These are phyloP conservation scores for Tricladium varicosporioides DNA, from an alignment of 2,329 filamentous ascomycete genomes.

Conservation along the genomic window DNA sequence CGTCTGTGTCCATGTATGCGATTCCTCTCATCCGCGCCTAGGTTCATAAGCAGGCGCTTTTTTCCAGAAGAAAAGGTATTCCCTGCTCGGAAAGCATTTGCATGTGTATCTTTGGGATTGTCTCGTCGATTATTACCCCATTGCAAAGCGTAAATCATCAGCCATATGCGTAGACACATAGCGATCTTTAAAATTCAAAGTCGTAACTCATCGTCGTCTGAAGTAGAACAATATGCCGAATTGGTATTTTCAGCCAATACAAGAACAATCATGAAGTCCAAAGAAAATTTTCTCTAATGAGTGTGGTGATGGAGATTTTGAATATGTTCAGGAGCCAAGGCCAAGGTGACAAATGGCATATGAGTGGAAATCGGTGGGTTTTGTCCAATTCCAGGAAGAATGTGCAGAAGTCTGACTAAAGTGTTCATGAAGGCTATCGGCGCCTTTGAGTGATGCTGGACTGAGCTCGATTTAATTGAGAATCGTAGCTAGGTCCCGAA, in stretches of 20 bases:
- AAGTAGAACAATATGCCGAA: constrained; percentile 38
- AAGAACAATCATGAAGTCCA: constrained; percentile 35
- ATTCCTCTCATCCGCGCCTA: constrained; percentile 21
- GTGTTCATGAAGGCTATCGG: constrained; percentile 21
- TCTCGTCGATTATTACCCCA: constrained; percentile 32
- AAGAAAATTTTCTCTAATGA: constrained; percentile 31
- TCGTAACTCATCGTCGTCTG: constrained; percentile 42
- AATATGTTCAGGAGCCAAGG: constrained; percentile 30
- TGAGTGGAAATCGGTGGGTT: constrained; percentile 10
- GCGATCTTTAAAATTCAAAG: constrained; percentile 37
- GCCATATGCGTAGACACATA: constrained; percentile 40
- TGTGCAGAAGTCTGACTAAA: constrained; percentile 26
- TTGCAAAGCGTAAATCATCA: constrained; percentile 46
- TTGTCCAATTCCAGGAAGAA: constrained; percentile 22
- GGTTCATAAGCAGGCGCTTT: constrained; percentile 32
- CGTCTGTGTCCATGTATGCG: too few species aligned
- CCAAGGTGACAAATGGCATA: constrained; percentile 20
- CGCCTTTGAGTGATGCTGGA: constrained; percentile 42
- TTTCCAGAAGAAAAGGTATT: constrained; percentile 9
- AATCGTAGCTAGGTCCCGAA: constrained; percentile 49
- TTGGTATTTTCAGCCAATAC: constrained; percentile 39
- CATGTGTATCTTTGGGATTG: constrained; percentile 32
- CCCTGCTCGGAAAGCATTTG: constrained; percentile 7
- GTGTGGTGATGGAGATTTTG: constrained; percentile 29
- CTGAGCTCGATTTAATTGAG: constrained; percentile 45